Conservation (phyloP, 1,139 yeast genomes). For the Ashbya aceris region DNA sequence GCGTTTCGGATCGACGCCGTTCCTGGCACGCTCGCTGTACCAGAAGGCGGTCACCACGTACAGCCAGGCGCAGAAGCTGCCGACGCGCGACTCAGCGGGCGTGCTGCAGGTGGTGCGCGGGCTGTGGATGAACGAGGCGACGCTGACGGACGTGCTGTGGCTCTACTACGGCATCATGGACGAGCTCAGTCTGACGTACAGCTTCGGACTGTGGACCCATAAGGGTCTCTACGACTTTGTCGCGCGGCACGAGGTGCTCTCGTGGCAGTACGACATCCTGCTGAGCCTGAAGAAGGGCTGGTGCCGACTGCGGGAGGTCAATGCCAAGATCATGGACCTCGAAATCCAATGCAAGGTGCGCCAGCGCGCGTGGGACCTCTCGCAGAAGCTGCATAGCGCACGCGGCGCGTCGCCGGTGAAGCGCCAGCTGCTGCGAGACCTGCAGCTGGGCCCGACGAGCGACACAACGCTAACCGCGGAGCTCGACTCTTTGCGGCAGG, state of each 20-base stretch:
- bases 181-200: slow-evolving; percentile 47
- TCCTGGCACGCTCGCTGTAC: slow-evolving; percentile 34
- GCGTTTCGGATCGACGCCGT: slow-evolving; percentile 66
- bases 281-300: slow-evolving; percentile 44
- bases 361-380: slow-evolving; percentile 26
- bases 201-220: slow-evolving; percentile 42
- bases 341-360: slow-evolving; percentile 30
- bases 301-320: slow-evolving; percentile 33
- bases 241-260: slow-evolving; percentile 45
- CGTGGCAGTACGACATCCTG: slow-evolving; percentile 58
- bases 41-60: slow-evolving; percentile 12
- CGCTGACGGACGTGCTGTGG: slow-evolving; percentile 41
- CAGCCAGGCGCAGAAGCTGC: slow-evolving; percentile 6
- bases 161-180: slow-evolving; percentile 58
- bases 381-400: slow-evolving; percentile 12
- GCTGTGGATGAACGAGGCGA: slow-evolving; percentile 35
- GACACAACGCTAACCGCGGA: slow-evolving; percentile 19
- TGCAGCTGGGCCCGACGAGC: slow-evolving; percentile 15
- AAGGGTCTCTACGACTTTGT: slow-evolving; percentile 33
- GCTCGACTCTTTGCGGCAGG: slow-evolving; percentile 27
- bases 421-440: slow-evolving; percentile 27
- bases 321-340: slow-evolving; percentile 36
- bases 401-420: slow-evolving; percentile 23
- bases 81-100: slow-evolving; percentile 7
- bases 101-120: slow-evolving; percentile 14